phyloP scores from a whole-genome alignment of 2,329 filamentous ascomycete genomes.

The Curvularia verruculosa region DNA sequence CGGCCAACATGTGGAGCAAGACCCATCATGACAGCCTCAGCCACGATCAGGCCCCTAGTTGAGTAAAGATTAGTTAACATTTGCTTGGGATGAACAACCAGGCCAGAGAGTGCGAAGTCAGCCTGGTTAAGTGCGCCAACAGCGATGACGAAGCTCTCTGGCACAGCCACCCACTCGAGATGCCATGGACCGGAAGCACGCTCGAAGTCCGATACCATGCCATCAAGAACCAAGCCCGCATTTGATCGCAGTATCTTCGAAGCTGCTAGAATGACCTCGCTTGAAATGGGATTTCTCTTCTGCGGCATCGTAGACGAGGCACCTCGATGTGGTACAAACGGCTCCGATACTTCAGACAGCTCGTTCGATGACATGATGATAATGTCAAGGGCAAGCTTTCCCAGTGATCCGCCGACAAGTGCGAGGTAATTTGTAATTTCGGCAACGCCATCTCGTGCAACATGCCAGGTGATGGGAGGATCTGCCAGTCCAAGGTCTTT shows the following conservation, averaged over 20 bases:
- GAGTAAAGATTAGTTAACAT: slow-evolving; percentile 61
- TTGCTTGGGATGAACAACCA: slow-evolving; percentile 57
- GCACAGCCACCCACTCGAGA: slow-evolving; percentile 63
- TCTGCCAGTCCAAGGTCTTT: slow-evolving; percentile 56
- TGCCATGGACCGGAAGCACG: slow-evolving; percentile 65
- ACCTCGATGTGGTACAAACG: slow-evolving; percentile 48
- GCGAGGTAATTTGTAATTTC: slow-evolving; percentile 62
- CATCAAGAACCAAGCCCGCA: slow-evolving; percentile 60
- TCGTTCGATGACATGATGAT: slow-evolving; percentile 66
- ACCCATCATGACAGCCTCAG: slow-evolving; percentile 67
- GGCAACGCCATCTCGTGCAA: slow-evolving; percentile 60
- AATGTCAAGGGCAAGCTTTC: slow-evolving; percentile 62
- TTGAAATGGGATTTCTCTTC: slow-evolving; percentile 65
- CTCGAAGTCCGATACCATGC: slow-evolving; percentile 65
- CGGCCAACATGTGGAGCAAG: slow-evolving; percentile 60
- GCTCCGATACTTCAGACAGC: slow-evolving; percentile 61
- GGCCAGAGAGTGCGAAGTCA: slow-evolving; percentile 59
- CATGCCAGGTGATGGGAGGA: slow-evolving; percentile 64
- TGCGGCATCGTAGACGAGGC: slow-evolving; percentile 48
- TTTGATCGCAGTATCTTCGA: slow-evolving; percentile 61
- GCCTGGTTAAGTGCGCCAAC: slow-evolving; percentile 62
- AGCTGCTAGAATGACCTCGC: slow-evolving; percentile 62
- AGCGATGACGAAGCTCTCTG: slow-evolving; percentile 60
- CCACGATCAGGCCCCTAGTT: slow-evolving; percentile 61
- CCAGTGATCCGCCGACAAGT: slow-evolving; percentile 59